Evolutionary conservation across 768 basidiomycete species (phyloP).

Genomic region (Nevesoporus exiguus): DNA sequence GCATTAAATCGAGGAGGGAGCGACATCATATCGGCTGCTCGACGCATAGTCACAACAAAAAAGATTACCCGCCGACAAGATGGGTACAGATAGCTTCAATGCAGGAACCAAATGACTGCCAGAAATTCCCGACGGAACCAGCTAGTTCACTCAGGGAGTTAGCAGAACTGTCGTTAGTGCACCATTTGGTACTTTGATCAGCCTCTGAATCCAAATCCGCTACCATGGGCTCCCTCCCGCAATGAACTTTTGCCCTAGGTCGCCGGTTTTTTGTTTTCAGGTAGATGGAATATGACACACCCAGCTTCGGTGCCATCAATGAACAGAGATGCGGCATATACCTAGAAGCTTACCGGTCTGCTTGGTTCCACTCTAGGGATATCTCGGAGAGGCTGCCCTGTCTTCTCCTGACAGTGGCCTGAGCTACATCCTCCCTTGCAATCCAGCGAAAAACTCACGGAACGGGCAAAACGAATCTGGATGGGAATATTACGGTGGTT

Average conservation of each 20-base stretch:
- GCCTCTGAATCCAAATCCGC: not conserved
- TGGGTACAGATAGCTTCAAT: not conserved
- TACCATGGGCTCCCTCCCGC: not conserved
- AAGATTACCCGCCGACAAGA: not conserved
- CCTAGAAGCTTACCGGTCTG: not conserved
- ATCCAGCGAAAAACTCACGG: conserved; percentile 1
- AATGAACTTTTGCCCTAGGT: not conserved
- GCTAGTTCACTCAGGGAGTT: not conserved
- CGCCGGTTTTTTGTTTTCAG: not conserved
- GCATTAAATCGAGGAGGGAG: too few relatives aligned
- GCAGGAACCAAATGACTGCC: conserved; percentile 1
- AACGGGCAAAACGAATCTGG: conserved; percentile 7
- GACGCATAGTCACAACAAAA: not conserved
- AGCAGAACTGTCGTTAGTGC: not conserved
- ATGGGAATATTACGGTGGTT: conserved; percentile 4
- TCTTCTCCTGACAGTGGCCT: conserved; percentile 10
- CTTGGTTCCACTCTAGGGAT: not conserved
- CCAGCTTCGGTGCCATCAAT: not conserved
- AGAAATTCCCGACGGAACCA: not conserved
- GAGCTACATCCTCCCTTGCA: not conserved
- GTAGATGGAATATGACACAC: too few relatives aligned
- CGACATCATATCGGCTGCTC: too few relatives aligned
- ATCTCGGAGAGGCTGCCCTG: conserved; percentile 3
- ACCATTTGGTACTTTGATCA: not conserved
- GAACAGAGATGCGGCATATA: not conserved